A percentile compares a stretch with the other conserved stretches of the same genome.
Evolutionary conservation across 2,329 filamentous ascomycete genomes (phyloP).

Genomic region (Teratosphaeria zuluensis): DNA sequence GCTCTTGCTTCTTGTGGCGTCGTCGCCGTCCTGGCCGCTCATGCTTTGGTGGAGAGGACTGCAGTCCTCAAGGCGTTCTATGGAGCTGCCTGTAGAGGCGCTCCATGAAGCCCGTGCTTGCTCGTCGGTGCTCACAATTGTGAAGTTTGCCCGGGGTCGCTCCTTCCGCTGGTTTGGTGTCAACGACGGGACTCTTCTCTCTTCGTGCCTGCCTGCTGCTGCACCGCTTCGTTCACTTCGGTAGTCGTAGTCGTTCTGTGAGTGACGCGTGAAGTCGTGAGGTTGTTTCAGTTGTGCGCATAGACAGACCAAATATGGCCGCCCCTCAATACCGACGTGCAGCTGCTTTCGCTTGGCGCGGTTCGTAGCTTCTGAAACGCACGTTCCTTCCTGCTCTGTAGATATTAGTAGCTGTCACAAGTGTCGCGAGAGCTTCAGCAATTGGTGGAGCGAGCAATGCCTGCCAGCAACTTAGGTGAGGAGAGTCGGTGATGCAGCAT

Average conservation of each 20-base stretch:
- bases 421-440: not conserved
- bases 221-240: not conserved
- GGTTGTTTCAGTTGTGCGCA: not conserved
- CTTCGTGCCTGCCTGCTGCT: not conserved
- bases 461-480: not conserved
- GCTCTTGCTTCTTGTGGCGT: conserved; percentile 1
- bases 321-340: not conserved
- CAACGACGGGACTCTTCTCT: not conserved
- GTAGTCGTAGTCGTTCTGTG: not conserved
- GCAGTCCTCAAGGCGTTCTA: conserved; percentile 20
- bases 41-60: conserved; percentile 13
- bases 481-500: not conserved
- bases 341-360: not conserved
- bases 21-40: conserved; percentile 11
- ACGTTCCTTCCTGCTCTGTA: not conserved
- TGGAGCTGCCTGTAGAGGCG: conserved; percentile 17
- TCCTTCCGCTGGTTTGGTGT: not conserved
- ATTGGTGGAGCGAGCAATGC: not conserved
- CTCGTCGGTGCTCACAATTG: conserved; percentile 1
- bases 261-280: not conserved
- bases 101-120: conserved; percentile 22
- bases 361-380: not conserved
- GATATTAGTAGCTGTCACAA: not conserved
- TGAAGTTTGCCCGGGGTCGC: not conserved
- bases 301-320: not conserved